Evolutionary conservation across 1,284 basidiomycete genomes (phyloP).

Genomic region (Pseudomicrostroma phylloplanum): DNA sequence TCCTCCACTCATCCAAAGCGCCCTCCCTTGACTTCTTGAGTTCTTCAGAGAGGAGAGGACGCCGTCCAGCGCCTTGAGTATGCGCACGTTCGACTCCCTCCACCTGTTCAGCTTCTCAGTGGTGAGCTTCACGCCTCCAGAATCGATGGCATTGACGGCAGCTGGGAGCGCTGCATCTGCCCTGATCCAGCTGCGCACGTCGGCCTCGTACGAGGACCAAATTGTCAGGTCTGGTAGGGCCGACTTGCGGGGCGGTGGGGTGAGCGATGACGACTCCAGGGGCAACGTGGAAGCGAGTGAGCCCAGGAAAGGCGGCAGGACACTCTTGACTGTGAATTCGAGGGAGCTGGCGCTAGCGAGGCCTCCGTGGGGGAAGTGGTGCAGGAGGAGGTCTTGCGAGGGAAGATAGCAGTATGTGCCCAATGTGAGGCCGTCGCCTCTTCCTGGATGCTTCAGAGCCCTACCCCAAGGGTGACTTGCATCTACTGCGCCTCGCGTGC

Average conservation of each 20-base stretch:
- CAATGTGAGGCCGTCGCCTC: neutral
- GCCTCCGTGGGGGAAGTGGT: constrained; percentile 2
- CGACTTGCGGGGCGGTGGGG: neutral
- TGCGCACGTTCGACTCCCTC: too few species aligned
- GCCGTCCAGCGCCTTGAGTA: too few species aligned
- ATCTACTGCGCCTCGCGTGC: neutral
- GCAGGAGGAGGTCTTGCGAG: neutral
- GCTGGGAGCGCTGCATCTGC: too few species aligned
- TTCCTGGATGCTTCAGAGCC: neutral
- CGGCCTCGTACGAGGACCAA: neutral
- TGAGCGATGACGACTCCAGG: neutral
- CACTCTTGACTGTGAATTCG: neutral
- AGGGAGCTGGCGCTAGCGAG: neutral
- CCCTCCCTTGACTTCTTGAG: too few species aligned
- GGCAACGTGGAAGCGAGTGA: neutral
- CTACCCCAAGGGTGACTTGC: neutral
- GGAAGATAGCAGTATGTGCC: neutral
- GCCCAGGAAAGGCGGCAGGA: neutral
- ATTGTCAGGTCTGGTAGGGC: neutral
- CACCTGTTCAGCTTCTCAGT: too few species aligned
- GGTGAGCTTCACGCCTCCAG: too few species aligned
- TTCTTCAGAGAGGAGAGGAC: too few species aligned
- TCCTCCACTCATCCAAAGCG: too few species aligned
- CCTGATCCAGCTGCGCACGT: neutral
- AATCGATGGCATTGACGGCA: too few species aligned